A percentile compares a stretch with the other conserved stretches of the same genome.
Evolutionary conservation across 2,329 filamentous ascomycete species (phyloP).

Genomic region (Arthrobotrys pseudoclavata): DNA sequence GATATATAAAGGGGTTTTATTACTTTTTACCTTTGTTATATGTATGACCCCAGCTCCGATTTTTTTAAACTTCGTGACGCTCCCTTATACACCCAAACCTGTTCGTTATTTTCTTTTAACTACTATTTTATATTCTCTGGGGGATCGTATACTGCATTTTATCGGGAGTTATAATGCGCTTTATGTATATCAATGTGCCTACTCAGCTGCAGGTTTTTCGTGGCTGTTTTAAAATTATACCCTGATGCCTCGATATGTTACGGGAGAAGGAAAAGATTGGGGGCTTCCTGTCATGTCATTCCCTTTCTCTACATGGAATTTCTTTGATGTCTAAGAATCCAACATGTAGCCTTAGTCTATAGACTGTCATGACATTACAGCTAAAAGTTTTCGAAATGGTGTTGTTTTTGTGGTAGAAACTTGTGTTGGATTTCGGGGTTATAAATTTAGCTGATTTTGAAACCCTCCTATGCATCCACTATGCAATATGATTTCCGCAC

Average conservation of each 20-base stretch:
- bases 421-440: background rate
- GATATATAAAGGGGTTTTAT: background rate
- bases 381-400: constrained; percentile 16
- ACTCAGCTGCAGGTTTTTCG: constrained; percentile 13
- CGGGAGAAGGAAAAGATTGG: constrained; percentile 1
- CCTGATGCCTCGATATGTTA: constrained; percentile 10
- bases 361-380: constrained; percentile 24
- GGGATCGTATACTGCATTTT: constrained; percentile 27
- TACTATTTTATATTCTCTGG: constrained; percentile 25
- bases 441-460: constrained; percentile 32
- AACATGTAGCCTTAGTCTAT: background rate
- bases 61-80: constrained; percentile 9
- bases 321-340: background rate
- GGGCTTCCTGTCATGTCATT: constrained; percentile 1
- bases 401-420: constrained; percentile 20
- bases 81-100: constrained; percentile 14
- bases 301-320: background rate
- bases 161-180: constrained; percentile 30
- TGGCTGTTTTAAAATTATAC: constrained; percentile 38
- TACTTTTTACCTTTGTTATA: constrained; percentile 8
- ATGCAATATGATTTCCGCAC: constrained; percentile 3
- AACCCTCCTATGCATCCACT: constrained; percentile 19
- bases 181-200: constrained; percentile 37
- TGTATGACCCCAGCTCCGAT: constrained; percentile 9
- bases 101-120: constrained; percentile 11